phyloP scores from a whole-genome alignment of 2,329 filamentous ascomycete species.

The Elsinoe australis region DNA sequence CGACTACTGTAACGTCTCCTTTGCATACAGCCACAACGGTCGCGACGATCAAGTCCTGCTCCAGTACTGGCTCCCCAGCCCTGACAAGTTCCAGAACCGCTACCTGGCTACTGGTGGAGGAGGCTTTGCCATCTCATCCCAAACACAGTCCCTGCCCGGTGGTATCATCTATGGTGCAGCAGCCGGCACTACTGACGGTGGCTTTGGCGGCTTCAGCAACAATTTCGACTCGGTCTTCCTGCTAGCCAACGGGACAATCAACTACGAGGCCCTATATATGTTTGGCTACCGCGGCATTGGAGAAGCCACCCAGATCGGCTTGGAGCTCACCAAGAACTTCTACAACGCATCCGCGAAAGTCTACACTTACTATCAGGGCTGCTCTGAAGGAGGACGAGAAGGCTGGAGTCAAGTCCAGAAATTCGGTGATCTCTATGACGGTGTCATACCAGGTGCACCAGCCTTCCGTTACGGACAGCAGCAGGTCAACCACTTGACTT shows the following conservation, averaged over 20 bases:
- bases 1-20: constrained; percentile 19
- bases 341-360: constrained; percentile 30
- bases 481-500: constrained; percentile 39
- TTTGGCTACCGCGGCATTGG: constrained; percentile 47
- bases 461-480: constrained; percentile 42
- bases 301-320: constrained; percentile 45
- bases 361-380: constrained; percentile 48
- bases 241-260: constrained; percentile 41
- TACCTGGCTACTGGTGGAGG: constrained; percentile 33
- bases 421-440: constrained; percentile 44
- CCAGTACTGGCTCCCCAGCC: constrained; percentile 38
- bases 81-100: constrained; percentile 38
- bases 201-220: constrained; percentile 42
- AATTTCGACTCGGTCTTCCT: constrained; percentile 31
- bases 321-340: constrained; percentile 37
- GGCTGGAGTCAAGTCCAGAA: constrained; percentile 46
- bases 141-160: constrained; percentile 28
- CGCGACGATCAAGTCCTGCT: constrained; percentile 31
- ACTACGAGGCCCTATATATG: constrained; percentile 45
- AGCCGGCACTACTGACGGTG: constrained; percentile 43
- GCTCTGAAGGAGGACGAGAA: constrained; percentile 47
- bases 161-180: constrained; percentile 42
- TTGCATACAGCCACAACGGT: constrained; percentile 38
- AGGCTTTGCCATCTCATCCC: constrained; percentile 38
- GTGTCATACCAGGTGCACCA: constrained; percentile 41